Base-by-base conservation (phyloP, 2,329 filamentous ascomycete genomes). In the Sporothrix pallida region DNA sequence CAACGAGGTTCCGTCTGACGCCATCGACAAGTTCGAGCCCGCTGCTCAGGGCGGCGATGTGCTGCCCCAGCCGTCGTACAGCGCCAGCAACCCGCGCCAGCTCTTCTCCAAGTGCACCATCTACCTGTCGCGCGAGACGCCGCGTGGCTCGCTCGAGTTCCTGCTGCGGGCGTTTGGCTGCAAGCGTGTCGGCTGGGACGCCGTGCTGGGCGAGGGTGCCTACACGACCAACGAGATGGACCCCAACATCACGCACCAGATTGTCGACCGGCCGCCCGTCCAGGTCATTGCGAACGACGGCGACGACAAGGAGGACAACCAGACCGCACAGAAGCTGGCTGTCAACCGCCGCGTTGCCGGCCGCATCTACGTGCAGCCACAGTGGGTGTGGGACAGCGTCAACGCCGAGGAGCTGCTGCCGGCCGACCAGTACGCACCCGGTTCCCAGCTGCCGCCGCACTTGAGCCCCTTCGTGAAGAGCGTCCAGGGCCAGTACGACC, bases 361-460 rank as follows among this genome's bases (percentile, higher is more conserved):
- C 50, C 89, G 96, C 77, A 94, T 90, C 76, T 99, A 99, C 78
- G 85, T 99, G 73, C 96, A 99, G 84, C 96, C 96, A 23, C 96
- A 99, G 81, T 99, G 97, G 95, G 90, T 99, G 3, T 99, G 96
- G 96, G 96, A 99, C 80, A 95, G 93, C 79, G 85, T 97, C 81
- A 99, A 99, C 81, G 93, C 96, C 63, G 93, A 94, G 76, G 94
- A 95, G 82, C 85, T 99, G 73, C 91, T 98, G 81, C 88, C 92
- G 77, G 90, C 95, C 46, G 94, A 98, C 80, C 83, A 95, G 50
- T 99, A 99, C 79, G 93, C 92, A 0, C 96, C 96, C 1, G 96
- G 96, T 20, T 92, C 95, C 20, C 91, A 93, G 77, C 86, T 99
- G 46, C 96, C 96, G 26, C 96, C 96, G 13, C 96, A 99, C 86